A percentile compares a stretch with the other conserved stretches of the same genome.
Evolutionary conservation across 108 stramenopile species (phyloP).

Genomic region (Mediolabrus comicus): DNA sequence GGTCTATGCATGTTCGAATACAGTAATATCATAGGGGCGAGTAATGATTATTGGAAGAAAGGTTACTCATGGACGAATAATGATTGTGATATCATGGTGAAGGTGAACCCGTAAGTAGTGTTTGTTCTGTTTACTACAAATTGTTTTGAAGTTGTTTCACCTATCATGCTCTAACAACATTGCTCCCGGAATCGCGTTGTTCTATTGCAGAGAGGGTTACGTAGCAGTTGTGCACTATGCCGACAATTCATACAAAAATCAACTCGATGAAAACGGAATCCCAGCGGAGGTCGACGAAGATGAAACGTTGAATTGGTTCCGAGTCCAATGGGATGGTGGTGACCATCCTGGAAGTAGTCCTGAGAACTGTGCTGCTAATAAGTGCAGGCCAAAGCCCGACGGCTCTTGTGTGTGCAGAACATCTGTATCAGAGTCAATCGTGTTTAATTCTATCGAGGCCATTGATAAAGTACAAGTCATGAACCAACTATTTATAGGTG

Average conservation of each 20-base stretch:
- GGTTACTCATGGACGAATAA: slow-evolving; percentile 41
- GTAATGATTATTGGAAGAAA: slow-evolving; percentile 17
- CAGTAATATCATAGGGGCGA: background rate
- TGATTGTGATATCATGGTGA: slow-evolving; percentile 35
- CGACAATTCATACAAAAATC: slow-evolving; percentile 7
- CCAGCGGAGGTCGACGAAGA: slow-evolving; percentile 36
- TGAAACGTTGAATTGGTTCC: slow-evolving; percentile 47
- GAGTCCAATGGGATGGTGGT: slow-evolving; percentile 45
- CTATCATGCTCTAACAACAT: background rate
- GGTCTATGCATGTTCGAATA: slow-evolving; percentile 31
- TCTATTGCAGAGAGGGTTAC: slow-evolving; percentile 34
- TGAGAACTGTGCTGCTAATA: slow-evolving; percentile 33
- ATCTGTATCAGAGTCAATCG: slow-evolving; percentile 33
- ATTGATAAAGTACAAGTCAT: slow-evolving; percentile 17
- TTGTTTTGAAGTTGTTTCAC: background rate
- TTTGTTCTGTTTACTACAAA: background rate
- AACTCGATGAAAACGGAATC: background rate
- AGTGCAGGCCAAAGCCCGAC: slow-evolving; percentile 17
- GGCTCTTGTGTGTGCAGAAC: slow-evolving; percentile 55
- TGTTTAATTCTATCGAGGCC: slow-evolving; percentile 18
- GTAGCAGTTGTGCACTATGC: slow-evolving; percentile 55
- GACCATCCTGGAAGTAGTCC: slow-evolving; percentile 35
- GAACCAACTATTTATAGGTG: slow-evolving; percentile 40
- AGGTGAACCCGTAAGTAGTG: slow-evolving; percentile 32
- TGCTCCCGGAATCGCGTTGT: background rate